A percentile compares a stretch with the other conserved stretches of the same genome.
Evolutionary conservation across 257 asterid genomes (phyloP).

Genomic region (Apocynum venetum): DNA sequence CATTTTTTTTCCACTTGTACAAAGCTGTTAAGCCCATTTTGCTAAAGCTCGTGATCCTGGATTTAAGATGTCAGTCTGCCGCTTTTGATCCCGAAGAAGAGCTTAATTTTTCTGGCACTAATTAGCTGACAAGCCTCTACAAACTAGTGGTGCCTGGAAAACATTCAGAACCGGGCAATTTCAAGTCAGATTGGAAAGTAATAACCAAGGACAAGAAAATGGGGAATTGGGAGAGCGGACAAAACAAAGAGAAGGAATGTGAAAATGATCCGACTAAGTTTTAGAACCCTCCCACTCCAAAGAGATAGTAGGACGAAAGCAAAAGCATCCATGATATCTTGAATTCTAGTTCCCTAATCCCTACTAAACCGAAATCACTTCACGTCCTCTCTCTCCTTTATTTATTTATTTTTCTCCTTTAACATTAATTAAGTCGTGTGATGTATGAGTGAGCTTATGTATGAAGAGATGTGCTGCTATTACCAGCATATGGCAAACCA

Average conservation of each 20-base stretch:
- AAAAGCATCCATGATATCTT: too few species aligned
- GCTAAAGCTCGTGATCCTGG: neutral
- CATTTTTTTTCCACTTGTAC: neutral
- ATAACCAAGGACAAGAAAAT: neutral
- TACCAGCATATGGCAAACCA: neutral
- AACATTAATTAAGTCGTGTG: neutral
- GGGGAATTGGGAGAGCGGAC: too few species aligned
- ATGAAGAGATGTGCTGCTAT: neutral
- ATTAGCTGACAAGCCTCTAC: neutral
- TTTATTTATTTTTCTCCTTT: neutral
- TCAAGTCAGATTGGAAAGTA: neutral
- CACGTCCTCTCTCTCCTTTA: neutral
- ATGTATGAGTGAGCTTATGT: too few species aligned
- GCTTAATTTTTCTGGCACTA: neutral
- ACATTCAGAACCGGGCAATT: neutral
- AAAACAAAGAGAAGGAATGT: too few species aligned
- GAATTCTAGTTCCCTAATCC: too few species aligned
- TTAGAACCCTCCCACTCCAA: too few species aligned
- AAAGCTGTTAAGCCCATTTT: neutral
- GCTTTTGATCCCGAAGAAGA: neutral
- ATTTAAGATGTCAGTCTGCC: neutral
- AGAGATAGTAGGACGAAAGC: too few species aligned
- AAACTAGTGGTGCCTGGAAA: conserved; percentile 3
- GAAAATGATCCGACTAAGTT: too few species aligned
- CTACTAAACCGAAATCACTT: neutral